phyloP scores from a whole-genome alignment of 2,329 filamentous ascomycete species.

The Aspergillus terreus region DNA sequence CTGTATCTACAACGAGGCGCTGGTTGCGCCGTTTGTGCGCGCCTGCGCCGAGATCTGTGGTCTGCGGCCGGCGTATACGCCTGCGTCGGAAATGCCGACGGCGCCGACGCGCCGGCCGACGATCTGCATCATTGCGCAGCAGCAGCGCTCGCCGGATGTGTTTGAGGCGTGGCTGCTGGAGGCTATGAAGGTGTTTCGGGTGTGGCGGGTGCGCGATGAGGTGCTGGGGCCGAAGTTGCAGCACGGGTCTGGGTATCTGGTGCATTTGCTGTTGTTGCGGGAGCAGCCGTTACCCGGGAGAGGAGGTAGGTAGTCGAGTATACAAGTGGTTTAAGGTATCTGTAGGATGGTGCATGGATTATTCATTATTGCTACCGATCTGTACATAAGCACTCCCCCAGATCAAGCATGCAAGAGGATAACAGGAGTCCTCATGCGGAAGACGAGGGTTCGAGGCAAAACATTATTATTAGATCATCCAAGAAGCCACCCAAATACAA shows the following conservation, averaged over 20 bases:
- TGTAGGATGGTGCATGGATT: too few relatives aligned
- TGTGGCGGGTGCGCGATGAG: conserved; percentile 71
- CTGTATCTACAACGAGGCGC: conserved; percentile 89
- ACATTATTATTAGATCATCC: conserved; percentile 20
- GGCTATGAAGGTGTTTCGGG: conserved; percentile 64
- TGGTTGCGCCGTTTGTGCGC: conserved; percentile 77
- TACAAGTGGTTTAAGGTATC: too few relatives aligned
- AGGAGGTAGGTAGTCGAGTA: background rate
- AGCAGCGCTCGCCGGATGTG: conserved; percentile 78
- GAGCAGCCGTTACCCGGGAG: background rate
- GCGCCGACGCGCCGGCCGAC: conserved; percentile 42
- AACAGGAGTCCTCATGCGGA: too few relatives aligned
- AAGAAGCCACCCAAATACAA: conserved; percentile 15
- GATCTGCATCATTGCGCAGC: conserved; percentile 80
- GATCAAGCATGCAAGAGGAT: too few relatives aligned
- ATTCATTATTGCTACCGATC: too few relatives aligned
- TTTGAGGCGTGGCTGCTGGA: conserved; percentile 75
- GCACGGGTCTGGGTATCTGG: conserved; percentile 69
- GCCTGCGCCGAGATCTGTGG: conserved; percentile 73
- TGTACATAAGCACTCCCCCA: too few relatives aligned
- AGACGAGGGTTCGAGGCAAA: conserved; percentile 1
- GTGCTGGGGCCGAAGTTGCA: conserved; percentile 58
- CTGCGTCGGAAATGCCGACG: background rate
- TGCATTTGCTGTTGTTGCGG: conserved; percentile 71
- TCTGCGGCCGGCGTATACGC: conserved; percentile 43